These are phyloP conservation scores for Polygonum aviculare DNA, from an alignment of 148 eudicot genomes.

Conservation along the genomic window DNA sequence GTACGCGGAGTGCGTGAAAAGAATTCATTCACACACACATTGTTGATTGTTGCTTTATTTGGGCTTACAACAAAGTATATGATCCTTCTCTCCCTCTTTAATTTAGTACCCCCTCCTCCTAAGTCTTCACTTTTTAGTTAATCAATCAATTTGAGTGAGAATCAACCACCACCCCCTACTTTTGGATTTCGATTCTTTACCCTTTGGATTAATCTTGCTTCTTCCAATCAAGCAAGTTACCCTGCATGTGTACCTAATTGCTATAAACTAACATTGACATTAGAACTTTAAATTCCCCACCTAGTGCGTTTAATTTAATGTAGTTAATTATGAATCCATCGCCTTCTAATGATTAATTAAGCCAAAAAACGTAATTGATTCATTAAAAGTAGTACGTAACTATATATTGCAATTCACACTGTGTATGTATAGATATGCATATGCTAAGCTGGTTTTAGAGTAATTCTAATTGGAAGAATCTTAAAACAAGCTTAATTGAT, in stretches of 20 bases:
- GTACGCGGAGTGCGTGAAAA: conserved; percentile 23
- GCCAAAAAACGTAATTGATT: too few species aligned
- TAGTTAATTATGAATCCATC: too few species aligned
- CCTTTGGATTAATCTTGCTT: background rate
- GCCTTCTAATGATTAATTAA: too few species aligned
- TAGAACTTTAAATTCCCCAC: too few species aligned
- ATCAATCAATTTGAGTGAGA: background rate
- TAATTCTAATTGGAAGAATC: background rate
- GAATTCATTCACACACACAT: conserved; percentile 12
- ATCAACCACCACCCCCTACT: background rate
- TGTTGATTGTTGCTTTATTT: conserved; percentile 2
- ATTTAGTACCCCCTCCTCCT: too few species aligned
- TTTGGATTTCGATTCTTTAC: background rate
- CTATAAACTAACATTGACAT: too few species aligned
- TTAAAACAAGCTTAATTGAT: background rate
- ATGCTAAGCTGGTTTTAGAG: too few species aligned
- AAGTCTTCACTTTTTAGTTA: too few species aligned
- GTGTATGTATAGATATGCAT: background rate
- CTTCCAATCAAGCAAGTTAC: background rate
- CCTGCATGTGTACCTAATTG: background rate
- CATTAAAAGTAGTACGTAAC: too few species aligned
- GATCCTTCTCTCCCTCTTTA: background rate
- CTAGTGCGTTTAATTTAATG: too few species aligned
- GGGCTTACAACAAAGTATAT: conserved; percentile 5
- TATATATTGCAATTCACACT: too few species aligned